Evolutionary conservation across 176 grass and related monocot genomes (phyloP).

Genomic region (Rhynchospora breviuscula): DNA sequence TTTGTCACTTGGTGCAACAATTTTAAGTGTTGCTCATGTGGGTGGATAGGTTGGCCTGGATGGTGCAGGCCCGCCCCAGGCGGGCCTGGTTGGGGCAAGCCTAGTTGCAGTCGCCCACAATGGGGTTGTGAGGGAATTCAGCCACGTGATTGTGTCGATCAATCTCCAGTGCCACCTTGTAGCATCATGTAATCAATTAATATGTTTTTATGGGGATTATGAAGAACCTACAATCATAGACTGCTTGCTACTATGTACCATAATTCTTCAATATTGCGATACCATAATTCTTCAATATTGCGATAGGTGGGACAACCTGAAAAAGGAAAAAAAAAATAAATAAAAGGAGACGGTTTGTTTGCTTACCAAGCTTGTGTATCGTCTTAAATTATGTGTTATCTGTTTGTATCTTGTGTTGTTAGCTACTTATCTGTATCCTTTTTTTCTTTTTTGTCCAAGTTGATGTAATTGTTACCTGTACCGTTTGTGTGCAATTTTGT

Average conservation of each 20-base stretch:
- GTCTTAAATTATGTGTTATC: not conserved
- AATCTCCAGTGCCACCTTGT: not conserved
- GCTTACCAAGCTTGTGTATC: not conserved
- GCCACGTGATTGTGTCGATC: not conserved
- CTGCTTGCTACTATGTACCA: not conserved
- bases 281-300: not conserved
- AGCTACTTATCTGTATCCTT: not conserved
- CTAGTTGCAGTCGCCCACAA: not conserved
- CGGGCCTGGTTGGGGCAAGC: not conserved
- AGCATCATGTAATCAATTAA: not conserved
- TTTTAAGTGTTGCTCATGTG: conserved; percentile 2
- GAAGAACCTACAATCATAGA: not conserved
- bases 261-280: not conserved
- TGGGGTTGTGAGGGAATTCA: not conserved
- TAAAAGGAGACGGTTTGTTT: too few relatives aligned
- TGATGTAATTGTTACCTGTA: not conserved
- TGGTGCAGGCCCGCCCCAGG: not conserved
- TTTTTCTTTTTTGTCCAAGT: too few relatives aligned
- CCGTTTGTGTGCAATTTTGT: not conserved
- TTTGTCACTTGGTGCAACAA: not conserved
- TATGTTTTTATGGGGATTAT: not conserved
- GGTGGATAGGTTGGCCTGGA: not conserved
- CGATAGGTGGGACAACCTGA: not conserved
- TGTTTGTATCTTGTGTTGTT: not conserved
- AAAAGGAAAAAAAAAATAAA: not conserved